Percentiles rank a stretch among this genome's conserved stretches.
Conservation (phyloP, 2,329 filamentous ascomycete species). For the Thielaviopsis cerberus region DNA sequence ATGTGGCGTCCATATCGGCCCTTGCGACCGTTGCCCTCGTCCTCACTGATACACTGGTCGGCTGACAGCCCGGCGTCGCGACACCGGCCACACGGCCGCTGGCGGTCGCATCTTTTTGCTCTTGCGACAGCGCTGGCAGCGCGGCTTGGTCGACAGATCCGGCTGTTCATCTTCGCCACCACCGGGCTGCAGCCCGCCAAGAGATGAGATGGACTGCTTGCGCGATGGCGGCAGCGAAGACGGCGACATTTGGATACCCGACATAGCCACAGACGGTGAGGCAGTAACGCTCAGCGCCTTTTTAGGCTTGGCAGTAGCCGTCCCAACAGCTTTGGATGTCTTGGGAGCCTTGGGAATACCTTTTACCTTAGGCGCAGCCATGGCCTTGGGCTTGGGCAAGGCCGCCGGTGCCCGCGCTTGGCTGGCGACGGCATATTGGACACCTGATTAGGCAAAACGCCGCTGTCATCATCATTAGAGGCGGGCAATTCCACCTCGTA, state of each 20-base stretch:
- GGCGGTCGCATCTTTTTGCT: constrained; percentile 98
- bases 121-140: constrained; percentile 95
- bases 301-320: constrained; percentile 20
- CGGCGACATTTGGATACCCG: constrained; percentile 32
- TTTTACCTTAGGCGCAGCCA: constrained; percentile 19
- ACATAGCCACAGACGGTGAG: constrained; percentile 19
- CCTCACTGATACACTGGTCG: constrained; percentile 90
- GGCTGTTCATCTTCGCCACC: constrained; percentile 69
- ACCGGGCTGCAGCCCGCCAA: constrained; percentile 31
- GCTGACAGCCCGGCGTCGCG: constrained; percentile 85
- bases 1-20: constrained; percentile 67
- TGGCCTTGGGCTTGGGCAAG: constrained; percentile 19
- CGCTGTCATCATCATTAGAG: constrained; percentile 3
- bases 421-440: constrained; percentile 5
- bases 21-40: constrained; percentile 92
- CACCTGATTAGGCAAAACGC: not conserved
- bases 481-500: not conserved
- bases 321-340: constrained; percentile 26
- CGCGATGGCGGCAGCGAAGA: constrained; percentile 53
- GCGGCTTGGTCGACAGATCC: constrained; percentile 84
- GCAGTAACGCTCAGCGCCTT: constrained; percentile 20
- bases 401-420: constrained; percentile 3
- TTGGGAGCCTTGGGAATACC: constrained; percentile 28
- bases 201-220: constrained; percentile 55
- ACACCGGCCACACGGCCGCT: constrained; percentile 86